Evolutionary conservation across 2,329 filamentous ascomycete genomes (phyloP).

Genomic region (Fusarium hainanense): DNA sequence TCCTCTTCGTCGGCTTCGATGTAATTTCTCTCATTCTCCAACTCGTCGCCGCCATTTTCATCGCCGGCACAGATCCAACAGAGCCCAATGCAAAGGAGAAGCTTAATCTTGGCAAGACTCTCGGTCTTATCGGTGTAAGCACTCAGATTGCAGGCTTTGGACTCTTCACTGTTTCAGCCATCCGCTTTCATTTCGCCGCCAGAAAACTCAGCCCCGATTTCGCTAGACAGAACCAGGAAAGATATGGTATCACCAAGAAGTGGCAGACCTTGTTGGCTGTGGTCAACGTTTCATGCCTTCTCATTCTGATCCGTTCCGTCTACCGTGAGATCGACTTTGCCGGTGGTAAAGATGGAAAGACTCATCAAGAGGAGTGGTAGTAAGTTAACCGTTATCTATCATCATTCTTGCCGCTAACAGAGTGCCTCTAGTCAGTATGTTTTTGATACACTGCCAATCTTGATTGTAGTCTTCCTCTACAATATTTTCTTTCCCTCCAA

Average conservation of each 20-base stretch:
- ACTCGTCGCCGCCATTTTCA: slow-evolving; percentile 53
- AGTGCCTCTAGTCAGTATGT: slow-evolving; percentile 15
- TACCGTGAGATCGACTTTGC: slow-evolving; percentile 39
- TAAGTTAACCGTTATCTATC: not conserved
- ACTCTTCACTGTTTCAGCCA: slow-evolving; percentile 57
- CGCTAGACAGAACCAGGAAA: slow-evolving; percentile 23
- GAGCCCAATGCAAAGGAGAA: slow-evolving; percentile 48
- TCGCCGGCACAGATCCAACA: slow-evolving; percentile 51
- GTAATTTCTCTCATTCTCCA: slow-evolving; percentile 54
- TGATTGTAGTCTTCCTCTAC: slow-evolving; percentile 35
- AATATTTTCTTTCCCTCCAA: slow-evolving; percentile 33
- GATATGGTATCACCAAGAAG: slow-evolving; percentile 20
- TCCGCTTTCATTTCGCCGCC: slow-evolving; percentile 60
- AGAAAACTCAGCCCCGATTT: slow-evolving; percentile 22
- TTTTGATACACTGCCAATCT: slow-evolving; percentile 33
- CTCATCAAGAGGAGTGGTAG: slow-evolving; percentile 40
- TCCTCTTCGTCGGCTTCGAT: slow-evolving; percentile 56
- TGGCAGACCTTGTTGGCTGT: slow-evolving; percentile 31
- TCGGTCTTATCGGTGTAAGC: slow-evolving; percentile 37
- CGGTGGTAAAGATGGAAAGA: slow-evolving; percentile 26
- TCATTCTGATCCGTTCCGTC: slow-evolving; percentile 39
- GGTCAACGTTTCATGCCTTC: slow-evolving; percentile 31
- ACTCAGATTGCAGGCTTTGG: slow-evolving; percentile 60
- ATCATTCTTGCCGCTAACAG: fast-evolving
- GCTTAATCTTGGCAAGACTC: slow-evolving; percentile 29